Conservation (phyloP, 257 asterid genomes). For the Nicotiana undulata region DNA sequence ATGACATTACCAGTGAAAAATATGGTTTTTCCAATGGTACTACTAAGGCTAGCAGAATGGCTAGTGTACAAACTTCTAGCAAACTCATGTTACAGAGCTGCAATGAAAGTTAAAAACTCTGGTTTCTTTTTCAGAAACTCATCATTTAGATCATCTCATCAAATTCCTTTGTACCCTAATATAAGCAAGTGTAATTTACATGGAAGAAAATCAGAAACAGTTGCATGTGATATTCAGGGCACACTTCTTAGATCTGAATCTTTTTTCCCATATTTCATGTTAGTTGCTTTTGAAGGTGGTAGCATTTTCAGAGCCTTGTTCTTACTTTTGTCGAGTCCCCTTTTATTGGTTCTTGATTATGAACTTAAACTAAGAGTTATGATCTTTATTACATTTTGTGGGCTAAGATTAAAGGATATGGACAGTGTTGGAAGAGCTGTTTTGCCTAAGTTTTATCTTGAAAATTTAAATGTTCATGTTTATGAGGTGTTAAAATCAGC, state of each 20-base stretch:
- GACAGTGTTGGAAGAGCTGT: slow-evolving; percentile 64
- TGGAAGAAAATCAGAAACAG: slow-evolving; percentile 31
- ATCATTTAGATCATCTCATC: slow-evolving; percentile 19
- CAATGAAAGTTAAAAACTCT: slow-evolving; percentile 45
- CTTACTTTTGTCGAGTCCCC: slow-evolving; percentile 53
- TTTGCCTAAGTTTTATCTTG: slow-evolving; percentile 76
- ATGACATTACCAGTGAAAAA: slow-evolving; percentile 29
- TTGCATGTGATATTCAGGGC: slow-evolving; percentile 55
- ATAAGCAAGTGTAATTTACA: slow-evolving; percentile 30
- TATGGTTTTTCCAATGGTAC: slow-evolving; percentile 57
- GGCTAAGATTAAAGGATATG: slow-evolving; percentile 46
- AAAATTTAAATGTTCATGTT: slow-evolving; percentile 42
- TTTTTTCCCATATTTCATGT: slow-evolving; percentile 89
- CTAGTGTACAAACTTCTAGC: slow-evolving; percentile 56
- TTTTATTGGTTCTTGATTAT: slow-evolving; percentile 29
- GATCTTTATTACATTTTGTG: slow-evolving; percentile 80
- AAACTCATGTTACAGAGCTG: slow-evolving; percentile 57
- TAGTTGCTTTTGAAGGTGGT: slow-evolving; percentile 90
- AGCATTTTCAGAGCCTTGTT: slow-evolving; percentile 59
- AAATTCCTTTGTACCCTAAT: slow-evolving; percentile 25
- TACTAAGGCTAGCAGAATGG: slow-evolving; percentile 46
- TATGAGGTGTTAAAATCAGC: slow-evolving; percentile 42
- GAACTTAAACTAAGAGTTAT: slow-evolving; percentile 48
- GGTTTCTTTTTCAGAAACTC: slow-evolving; percentile 32
- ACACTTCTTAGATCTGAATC: slow-evolving; percentile 44